Base-by-base conservation (phyloP, 768 basidiomycete species). In the Russula dissimulans region DNA sequence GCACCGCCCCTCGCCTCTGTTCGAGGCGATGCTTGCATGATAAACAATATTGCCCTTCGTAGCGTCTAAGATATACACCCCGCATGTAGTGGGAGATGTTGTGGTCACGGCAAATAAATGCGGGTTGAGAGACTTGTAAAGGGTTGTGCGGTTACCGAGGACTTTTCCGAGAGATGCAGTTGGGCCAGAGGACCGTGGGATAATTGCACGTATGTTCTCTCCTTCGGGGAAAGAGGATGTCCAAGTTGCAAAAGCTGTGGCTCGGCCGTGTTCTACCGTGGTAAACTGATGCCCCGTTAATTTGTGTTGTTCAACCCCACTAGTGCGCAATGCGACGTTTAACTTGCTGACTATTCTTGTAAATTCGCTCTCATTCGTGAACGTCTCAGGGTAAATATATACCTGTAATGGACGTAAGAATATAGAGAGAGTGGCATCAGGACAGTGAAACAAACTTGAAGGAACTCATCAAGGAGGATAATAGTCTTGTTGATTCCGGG, bases 121-220 rank as follows among this genome's bases (percentile, higher is more conserved):
- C 8, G 87, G 87, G 69, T 95, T 95, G 61, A 97, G 79, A 68
- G 97, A 95, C 74, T 97, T 97, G 78, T 97, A 95, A 59, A 97
- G 71, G 36, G 93, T 94, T 41, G 83, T 85, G 55, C 93, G 83
- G 71, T 95, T 87, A 3, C 90, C 94, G 4, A 91, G 76, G 4
- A 95, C 92, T 67, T 85, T 85, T 4, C 95, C 95, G 34, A 87
- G 72, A 1, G 85, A 88, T 0, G 94, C 92, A 38, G 91, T 75
- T 0, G 83, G 80, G 57, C 78, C 78, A 60, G 75, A 67, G 10
- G 75, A 67, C 32, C 79, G 78, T 43, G 76, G 74, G 26, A 85
- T 70, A 59, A 87, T 71, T 0, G 77, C 66, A 47, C 76, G 72
- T n/a, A 92, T 76, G 26, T 76, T 74, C 67, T 94, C 88, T 31